A percentile compares a stretch with the other conserved stretches of the same genome.
Evolutionary conservation across 2,329 filamentous ascomycete species (phyloP).

Genomic region (Celoporthe dispersa): DNA sequence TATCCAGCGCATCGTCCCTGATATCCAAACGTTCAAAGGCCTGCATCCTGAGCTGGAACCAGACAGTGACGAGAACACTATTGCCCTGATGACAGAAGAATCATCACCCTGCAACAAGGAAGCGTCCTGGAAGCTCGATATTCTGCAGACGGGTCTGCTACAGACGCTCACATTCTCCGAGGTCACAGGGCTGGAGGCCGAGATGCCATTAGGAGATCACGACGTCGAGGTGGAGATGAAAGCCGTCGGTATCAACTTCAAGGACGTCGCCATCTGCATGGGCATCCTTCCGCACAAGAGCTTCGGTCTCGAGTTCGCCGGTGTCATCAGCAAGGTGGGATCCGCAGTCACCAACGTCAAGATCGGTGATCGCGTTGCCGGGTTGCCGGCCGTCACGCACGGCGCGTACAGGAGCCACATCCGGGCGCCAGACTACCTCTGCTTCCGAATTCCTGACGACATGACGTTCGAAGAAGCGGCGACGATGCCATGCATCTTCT

Average conservation of each 20-base stretch:
- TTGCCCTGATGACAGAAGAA: not conserved
- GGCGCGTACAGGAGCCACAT: conserved; percentile 29
- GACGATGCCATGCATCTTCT: conserved; percentile 14
- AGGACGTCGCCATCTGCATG: conserved; percentile 17
- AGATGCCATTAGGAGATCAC: conserved; percentile 1
- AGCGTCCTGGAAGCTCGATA: conserved; percentile 6
- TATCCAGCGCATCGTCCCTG: not conserved
- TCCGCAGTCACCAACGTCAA: conserved; percentile 27
- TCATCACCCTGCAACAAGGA: not conserved
- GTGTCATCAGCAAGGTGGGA: conserved; percentile 7
- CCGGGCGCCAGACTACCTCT: conserved; percentile 29
- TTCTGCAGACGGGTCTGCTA: conserved; percentile 10
- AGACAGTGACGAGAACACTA: not conserved
- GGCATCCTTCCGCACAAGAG: conserved; percentile 12
- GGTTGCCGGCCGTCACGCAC: conserved; percentile 9
- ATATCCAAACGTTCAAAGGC: not conserved
- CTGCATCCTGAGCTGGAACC: not conserved
- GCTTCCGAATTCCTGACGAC: not conserved
- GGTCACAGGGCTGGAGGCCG: not conserved
- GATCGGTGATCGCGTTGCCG: conserved; percentile 35
- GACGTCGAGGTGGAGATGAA: conserved; percentile 18
- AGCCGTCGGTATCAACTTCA: conserved; percentile 14
- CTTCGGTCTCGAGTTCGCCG: conserved; percentile 14
- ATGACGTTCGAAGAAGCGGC: conserved; percentile 6
- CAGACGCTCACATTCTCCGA: conserved; percentile 13